Conservation (phyloP, 2,329 filamentous ascomycete genomes). For the Metarhizium robertsii region DNA sequence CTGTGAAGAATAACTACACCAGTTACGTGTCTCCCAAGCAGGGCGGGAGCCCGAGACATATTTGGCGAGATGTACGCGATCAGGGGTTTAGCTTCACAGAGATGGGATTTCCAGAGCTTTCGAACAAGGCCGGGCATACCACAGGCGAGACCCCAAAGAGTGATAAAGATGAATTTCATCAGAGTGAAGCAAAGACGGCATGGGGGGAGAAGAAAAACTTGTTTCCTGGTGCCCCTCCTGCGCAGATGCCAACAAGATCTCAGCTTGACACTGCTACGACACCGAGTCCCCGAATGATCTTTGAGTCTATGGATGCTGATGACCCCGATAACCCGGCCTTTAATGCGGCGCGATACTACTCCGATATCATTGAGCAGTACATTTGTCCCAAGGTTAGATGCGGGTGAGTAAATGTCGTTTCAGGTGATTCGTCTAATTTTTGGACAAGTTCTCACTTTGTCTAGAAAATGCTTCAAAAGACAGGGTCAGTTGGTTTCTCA, state of each 20-base stretch:
- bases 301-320: conserved; percentile 16
- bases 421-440: not conserved
- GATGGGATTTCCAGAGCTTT: not conserved
- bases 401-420: conserved; percentile 28
- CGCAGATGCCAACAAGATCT: conserved; percentile 11
- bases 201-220: not conserved
- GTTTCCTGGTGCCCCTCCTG: conserved; percentile 8
- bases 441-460: conserved; percentile 2
- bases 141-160: not conserved
- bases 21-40: conserved; percentile 12
- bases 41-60: not conserved
- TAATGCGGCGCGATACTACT: conserved; percentile 36
- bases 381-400: conserved; percentile 45
- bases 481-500: conserved; percentile 27
- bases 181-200: not conserved
- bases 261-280: conserved; percentile 10
- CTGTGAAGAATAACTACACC: conserved; percentile 18
- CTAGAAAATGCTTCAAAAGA: conserved; percentile 31
- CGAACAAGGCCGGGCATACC: not conserved
- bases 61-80: not conserved
- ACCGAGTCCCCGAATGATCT: conserved; percentile 7
- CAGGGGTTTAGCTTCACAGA: not conserved
- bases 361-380: conserved; percentile 33
- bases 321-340: conserved; percentile 41
- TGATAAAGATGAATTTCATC: not conserved